Base-by-base conservation (phyloP, 306 rosid genomes). In the Hippophae rhamnoides region DNA sequence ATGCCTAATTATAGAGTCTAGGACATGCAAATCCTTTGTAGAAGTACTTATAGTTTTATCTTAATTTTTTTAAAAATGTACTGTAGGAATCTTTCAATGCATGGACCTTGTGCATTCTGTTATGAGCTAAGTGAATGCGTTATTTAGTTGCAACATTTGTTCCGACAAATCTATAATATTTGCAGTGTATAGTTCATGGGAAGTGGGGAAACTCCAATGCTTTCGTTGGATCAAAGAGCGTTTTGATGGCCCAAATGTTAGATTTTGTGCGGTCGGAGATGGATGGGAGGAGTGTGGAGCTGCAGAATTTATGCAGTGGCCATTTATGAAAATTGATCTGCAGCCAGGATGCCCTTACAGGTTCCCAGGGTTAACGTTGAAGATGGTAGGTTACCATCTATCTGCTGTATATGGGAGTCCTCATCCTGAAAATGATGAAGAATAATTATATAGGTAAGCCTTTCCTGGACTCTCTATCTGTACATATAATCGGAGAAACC, bases 281-380 rank as follows among this genome's bases (percentile, higher is more conserved):
- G 97, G 97, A 57, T 84, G 84, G 88, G 97, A 90, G 78, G 97
- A 90, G 78, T 87, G 97, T 62, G 85, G 78, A 68, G 97, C 95
- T 25, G 94, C 97, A 14, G 77, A 75, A 72, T 65, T 56, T 51
- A 80, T 90, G 97, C 74, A 38, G 64, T 90, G 97, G 97, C 95
- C 97, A 59, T 84, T 84, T 72, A 71, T 86, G 52, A 80, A 82
- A 78, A 90, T 90, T 63, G 95, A 86, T 54, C 75, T 69, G 5
- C 82, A 65, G 63, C 95, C 95, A 26, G 90, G 77, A 47, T 77
- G 81, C 60, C 60, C 66, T 61, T 87, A 90, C 82, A 78, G 95
- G 79, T 90, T 90, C 75, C 97, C 95, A 52, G 97, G 97, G 54
- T 94, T 90, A 77, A 82, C 97, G 55, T 63, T 73, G 76, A 77